Evolutionary conservation across 2,329 filamentous ascomycete genomes (phyloP), one percentile per base, ranked within the genome.

Genomic region (Metarhizium album): DNA sequence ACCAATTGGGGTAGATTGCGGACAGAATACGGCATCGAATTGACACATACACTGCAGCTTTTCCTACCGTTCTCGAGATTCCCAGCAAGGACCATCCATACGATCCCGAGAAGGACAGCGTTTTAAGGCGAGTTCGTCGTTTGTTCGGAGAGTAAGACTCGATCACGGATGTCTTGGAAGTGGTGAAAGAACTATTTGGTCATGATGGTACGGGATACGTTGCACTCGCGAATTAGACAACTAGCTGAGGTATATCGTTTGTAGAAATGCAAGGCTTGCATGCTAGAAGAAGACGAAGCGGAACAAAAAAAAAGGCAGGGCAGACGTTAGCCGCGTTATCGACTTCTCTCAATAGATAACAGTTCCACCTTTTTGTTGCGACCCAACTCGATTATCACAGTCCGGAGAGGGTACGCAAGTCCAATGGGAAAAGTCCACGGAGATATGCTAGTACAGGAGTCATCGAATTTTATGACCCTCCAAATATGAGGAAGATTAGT

Each of bases 81-180:
- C 93, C 93, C 23, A 95, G 89, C 72, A 98, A 98, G 76, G 93
- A 98, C 68, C 93, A 98, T 67, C 93, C 93, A 2, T 98, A 98
- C 65, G 91, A 98, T 62, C 93, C 93, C 0, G 93, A 98, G 72
- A 98, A 98, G 75, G 93, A 98, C 69, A 97, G 91, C 64, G 91
- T 98, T 42, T 69, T 98, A 70, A 87, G 90, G 72, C 80, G 93
- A 58, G 93, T 98, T 45, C 73, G 78, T 54, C 73, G 78, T 53
- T 57, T 82, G 51, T 84, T 84, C 71, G 81, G 81, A 59, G 81
- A 90, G 73, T 90, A 80, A 66, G 11, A 9, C 42, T 16, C 46
- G 4, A 11, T 16, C 9, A 13, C 14, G 31, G 18, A 38, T 20
- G 33, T n/a, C 14, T 22, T 14, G 31, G 18, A 38, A 18, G 27